phyloP scores from a whole-genome alignment of 139 green algal species.

The Coelastrella sp. region DNA sequence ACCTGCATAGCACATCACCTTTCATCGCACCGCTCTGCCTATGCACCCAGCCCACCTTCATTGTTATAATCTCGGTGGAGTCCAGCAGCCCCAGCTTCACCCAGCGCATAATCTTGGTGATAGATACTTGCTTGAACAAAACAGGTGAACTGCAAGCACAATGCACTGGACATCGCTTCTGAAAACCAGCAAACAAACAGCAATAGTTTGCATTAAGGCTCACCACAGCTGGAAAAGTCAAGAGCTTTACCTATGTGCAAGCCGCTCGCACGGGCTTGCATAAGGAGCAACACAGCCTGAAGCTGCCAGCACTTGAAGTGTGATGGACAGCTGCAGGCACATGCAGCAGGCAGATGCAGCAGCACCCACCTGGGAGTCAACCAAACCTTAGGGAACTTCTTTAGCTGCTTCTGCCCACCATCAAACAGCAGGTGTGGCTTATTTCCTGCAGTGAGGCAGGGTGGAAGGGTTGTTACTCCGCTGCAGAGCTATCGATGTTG shows the following conservation, averaged over 20 bases:
- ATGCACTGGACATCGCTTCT: not conserved
- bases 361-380: constrained; percentile 34
- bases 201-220: not conserved
- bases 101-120: constrained; percentile 74
- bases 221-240: not conserved
- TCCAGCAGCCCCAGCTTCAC: constrained; percentile 80
- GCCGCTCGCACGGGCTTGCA: no score
- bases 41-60: constrained; percentile 73
- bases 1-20: no score
- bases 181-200: not conserved
- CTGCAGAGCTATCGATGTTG: no score
- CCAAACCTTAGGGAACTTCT: constrained; percentile 37
- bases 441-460: not conserved
- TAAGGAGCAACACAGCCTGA: no score
- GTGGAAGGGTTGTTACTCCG: no score
- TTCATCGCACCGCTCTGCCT: not conserved
- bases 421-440: constrained; percentile 49
- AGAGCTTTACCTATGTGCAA: no score
- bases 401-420: constrained; percentile 45
- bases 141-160: constrained; percentile 59
- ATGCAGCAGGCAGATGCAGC: no score
- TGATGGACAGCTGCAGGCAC: no score
- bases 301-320: no score
- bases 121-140: constrained; percentile 72
- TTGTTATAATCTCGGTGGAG: constrained; percentile 81